phyloP scores from a whole-genome alignment of 1,139 yeast species.

The Protomyces macrosporus region DNA sequence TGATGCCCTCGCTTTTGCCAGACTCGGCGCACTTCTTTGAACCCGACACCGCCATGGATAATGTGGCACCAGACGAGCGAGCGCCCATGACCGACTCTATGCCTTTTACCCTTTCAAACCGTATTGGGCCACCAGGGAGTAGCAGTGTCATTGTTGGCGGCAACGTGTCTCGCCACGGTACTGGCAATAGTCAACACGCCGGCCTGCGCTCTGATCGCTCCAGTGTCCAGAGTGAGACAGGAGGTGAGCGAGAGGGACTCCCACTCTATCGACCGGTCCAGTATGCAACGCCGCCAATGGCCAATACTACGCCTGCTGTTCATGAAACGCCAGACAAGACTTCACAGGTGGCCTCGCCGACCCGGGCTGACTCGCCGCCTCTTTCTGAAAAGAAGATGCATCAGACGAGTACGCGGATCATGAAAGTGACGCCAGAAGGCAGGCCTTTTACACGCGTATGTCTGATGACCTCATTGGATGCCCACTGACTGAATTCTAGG shows the following conservation, averaged over 20 bases:
- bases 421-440: slow-evolving; percentile 28
- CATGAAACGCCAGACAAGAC: neutral
- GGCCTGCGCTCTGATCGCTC: neutral
- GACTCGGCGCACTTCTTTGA: slow-evolving; percentile 12
- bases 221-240: neutral
- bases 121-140: neutral
- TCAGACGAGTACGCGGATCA: slow-evolving; percentile 27
- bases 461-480: neutral
- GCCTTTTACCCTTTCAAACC: neutral
- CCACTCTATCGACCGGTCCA: neutral
- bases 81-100: neutral
- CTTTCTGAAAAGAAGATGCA: slow-evolving; percentile 27
- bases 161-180: neutral
- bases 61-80: neutral
- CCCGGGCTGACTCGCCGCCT: neutral
- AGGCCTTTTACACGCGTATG: slow-evolving; percentile 28
- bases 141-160: neutral
- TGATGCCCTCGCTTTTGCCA: neutral
- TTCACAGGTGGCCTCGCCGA: neutral
- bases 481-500: slow-evolving; percentile 34
- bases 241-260: neutral
- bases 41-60: slow-evolving; percentile 1
- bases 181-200: neutral
- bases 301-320: neutral
- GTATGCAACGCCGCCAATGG: neutral